A percentile compares a stretch with the other conserved stretches of the same genome.
These are phyloP conservation scores for Allium cepa DNA, from an alignment of 106 monocot genomes.

Conservation along the genomic window DNA sequence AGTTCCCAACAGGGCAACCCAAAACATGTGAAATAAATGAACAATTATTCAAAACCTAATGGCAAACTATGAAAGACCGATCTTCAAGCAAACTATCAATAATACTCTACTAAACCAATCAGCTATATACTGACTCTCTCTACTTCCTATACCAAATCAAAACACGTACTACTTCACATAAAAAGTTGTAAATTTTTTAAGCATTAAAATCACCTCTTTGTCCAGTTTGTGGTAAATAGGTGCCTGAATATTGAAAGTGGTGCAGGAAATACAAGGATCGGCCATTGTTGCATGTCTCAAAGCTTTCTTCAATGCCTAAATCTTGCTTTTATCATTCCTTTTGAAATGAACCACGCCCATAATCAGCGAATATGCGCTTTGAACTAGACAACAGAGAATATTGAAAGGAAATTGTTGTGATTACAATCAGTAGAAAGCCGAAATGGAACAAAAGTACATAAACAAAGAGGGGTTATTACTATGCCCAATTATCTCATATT, in stretches of 20 bases:
- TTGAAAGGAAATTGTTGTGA: too few relatives aligned
- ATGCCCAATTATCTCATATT: too few relatives aligned
- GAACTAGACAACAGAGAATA: too few relatives aligned
- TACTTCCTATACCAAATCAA: constrained; percentile 35
- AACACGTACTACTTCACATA: not conserved
- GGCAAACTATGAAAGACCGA: constrained; percentile 80
- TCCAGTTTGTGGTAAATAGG: constrained; percentile 37
- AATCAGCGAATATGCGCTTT: too few relatives aligned
- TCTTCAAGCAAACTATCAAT: constrained; percentile 63
- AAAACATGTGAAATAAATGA: not conserved
- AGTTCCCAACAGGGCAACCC: not conserved
- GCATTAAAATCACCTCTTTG: constrained; percentile 18
- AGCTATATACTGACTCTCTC: constrained; percentile 74
- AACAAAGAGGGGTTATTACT: too few relatives aligned
- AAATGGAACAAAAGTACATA: too few relatives aligned
- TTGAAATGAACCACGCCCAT: not conserved
- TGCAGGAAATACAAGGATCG: constrained; percentile 34
- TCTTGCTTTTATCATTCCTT: constrained; percentile 8
- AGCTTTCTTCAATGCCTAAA: not conserved
- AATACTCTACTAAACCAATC: constrained; percentile 74
- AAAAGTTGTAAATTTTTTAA: not conserved
- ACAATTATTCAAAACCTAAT: constrained; percentile 42
- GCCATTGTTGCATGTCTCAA: not conserved
- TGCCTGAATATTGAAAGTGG: constrained; percentile 39
- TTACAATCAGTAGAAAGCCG: too few relatives aligned